phyloP scores from a whole-genome alignment of 805 yeast genomes.

The Cyberlindnera maritima region DNA sequence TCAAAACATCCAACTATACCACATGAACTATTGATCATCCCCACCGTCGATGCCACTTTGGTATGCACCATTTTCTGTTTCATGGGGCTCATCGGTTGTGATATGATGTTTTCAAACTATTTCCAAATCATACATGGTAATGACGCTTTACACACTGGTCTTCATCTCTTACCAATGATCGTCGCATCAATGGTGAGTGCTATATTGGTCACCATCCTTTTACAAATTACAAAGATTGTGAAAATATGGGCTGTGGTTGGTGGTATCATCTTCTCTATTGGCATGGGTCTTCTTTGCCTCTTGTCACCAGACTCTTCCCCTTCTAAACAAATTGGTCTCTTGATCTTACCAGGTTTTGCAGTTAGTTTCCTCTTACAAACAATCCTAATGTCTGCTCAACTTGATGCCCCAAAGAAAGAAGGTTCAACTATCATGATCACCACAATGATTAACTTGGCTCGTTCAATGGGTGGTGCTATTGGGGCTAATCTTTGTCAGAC shows the following conservation, averaged over 20 bases:
- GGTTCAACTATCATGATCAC: conserved; percentile 50
- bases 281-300: conserved; percentile 34
- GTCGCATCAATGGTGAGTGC: conserved; percentile 13
- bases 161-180: conserved; percentile 23
- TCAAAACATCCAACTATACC: conserved; percentile 20
- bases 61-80: conserved; percentile 38
- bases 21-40: conserved; percentile 41
- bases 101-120: conserved; percentile 37
- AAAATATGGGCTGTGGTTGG: conserved; percentile 35
- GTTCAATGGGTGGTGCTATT: conserved; percentile 47
- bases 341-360: conserved; percentile 38
- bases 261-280: conserved; percentile 29
- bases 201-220: conserved; percentile 28
- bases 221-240: conserved; percentile 32
- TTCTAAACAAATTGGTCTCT: conserved; percentile 33
- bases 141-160: conserved; percentile 20
- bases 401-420: conserved; percentile 48
- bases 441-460: conserved; percentile 40
- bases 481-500: conserved; percentile 42
- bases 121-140: conserved; percentile 46
- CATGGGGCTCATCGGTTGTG: conserved; percentile 34
- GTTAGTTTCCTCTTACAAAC: conserved; percentile 30
- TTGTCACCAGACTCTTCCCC: conserved; percentile 30
- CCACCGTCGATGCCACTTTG: conserved; percentile 34
- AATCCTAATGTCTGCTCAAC: conserved; percentile 34